These are phyloP conservation scores for Fusarium sp. DNA, from an alignment of 2,329 filamentous ascomycete genomes.

Conservation along the genomic window DNA sequence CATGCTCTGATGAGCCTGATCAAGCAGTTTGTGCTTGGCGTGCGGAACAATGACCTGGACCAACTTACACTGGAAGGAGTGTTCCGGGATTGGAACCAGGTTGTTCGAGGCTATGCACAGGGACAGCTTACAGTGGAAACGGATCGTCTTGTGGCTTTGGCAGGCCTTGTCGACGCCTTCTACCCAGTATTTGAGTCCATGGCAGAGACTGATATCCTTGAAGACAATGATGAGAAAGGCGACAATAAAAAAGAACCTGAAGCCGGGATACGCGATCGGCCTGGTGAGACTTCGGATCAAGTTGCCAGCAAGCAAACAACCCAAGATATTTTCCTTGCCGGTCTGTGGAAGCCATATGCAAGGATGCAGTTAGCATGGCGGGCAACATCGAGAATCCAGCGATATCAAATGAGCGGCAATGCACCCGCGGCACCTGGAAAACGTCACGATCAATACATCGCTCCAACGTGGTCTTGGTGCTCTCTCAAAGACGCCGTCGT, in stretches of 20 bases:
- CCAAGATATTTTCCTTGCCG: slow-evolving; percentile 9
- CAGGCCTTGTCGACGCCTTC: slow-evolving; percentile 7
- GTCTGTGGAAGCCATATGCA: slow-evolving; percentile 18
- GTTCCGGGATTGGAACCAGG: slow-evolving; percentile 18
- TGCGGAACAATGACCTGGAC: neutral
- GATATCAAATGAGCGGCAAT: neutral
- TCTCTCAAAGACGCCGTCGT: slow-evolving; percentile 26
- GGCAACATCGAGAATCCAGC: slow-evolving; percentile 17
- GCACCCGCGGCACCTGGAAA: slow-evolving; percentile 1
- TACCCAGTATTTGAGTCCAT: neutral
- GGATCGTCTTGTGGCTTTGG: slow-evolving; percentile 25
- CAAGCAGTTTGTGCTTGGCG: slow-evolving; percentile 3
- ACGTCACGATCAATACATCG: neutral
- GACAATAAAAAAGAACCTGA: neutral
- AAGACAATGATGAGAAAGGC: neutral
- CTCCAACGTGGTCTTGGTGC: slow-evolving; percentile 33
- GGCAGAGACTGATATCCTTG: neutral
- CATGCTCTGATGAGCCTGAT: neutral
- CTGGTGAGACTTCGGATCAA: too few species aligned
- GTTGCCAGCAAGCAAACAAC: neutral
- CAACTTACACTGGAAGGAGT: neutral
- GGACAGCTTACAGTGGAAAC: slow-evolving; percentile 1
- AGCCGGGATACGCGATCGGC: fast-evolving
- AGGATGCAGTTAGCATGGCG: slow-evolving; percentile 31
- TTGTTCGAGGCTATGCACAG: slow-evolving; percentile 13